Conservation (phyloP, 106 monocot genomes). For the Xerophyta viscosa region DNA sequence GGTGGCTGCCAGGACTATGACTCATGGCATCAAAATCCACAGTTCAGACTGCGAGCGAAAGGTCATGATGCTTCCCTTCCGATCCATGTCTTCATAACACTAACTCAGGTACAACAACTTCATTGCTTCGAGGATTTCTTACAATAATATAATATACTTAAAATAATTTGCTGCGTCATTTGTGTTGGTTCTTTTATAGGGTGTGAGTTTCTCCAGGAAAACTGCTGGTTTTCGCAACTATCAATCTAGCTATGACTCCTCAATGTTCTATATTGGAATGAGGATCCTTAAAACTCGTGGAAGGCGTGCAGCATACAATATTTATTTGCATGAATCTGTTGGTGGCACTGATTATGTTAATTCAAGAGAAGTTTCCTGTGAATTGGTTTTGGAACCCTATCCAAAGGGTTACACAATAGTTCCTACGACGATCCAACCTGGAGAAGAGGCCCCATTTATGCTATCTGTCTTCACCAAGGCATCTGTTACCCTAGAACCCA, state of each 20-base stretch:
- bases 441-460: constrained; percentile 98
- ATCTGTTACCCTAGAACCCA: constrained; percentile 65
- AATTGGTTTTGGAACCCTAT: constrained; percentile 90
- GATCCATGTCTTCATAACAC: constrained; percentile 90
- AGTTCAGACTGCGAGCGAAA: constrained; percentile 62
- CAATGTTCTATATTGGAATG: constrained; percentile 96
- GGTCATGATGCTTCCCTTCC: constrained; percentile 70
- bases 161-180: no score
- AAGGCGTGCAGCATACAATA: constrained; percentile 90
- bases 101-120: constrained; percentile 64
- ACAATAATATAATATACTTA: no score
- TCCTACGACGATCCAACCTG: constrained; percentile 94
- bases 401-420: constrained; percentile 93
- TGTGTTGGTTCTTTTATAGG: constrained; percentile 23
- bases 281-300: constrained; percentile 91
- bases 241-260: constrained; percentile 88
- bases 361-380: constrained; percentile 97
- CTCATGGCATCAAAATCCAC: constrained; percentile 99
- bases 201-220: constrained; percentile 92
- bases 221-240: constrained; percentile 68
- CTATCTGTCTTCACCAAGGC: constrained; percentile 95
- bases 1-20: constrained; percentile 98
- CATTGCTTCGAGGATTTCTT: no score
- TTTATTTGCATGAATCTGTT: constrained; percentile 96
- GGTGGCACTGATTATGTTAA: constrained; percentile 99